phyloP scores from a whole-genome alignment of 2,329 filamentous ascomycete species.

The Aciculosporium take region DNA sequence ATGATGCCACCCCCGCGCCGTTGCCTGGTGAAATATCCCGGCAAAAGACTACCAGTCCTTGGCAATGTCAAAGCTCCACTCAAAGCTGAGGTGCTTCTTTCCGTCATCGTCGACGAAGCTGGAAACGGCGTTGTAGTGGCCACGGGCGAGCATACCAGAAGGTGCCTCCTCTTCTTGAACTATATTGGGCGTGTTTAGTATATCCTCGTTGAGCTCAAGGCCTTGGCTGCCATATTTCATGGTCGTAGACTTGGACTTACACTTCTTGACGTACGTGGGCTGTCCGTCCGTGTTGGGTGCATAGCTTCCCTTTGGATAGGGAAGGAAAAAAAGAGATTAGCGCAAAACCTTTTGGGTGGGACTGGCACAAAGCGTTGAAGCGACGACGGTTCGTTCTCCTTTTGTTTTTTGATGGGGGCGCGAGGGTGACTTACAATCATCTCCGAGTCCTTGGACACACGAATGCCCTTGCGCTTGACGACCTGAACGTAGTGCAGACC shows the following conservation, averaged over 20 bases:
- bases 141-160: slow-evolving; percentile 76
- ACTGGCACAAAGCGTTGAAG: neutral
- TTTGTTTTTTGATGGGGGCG: too few relatives aligned
- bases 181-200: slow-evolving; percentile 21
- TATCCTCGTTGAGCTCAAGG: neutral
- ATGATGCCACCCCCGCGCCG: neutral
- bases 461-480: slow-evolving; percentile 78
- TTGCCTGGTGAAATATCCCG: neutral
- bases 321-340: neutral
- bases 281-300: slow-evolving; percentile 84
- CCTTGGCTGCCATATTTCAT: neutral
- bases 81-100: slow-evolving; percentile 76
- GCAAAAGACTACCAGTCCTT: slow-evolving; percentile 67
- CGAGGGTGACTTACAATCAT: slow-evolving; percentile 92
- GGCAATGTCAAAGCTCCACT: slow-evolving; percentile 92
- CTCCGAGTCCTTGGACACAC: slow-evolving; percentile 84
- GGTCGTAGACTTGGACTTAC: slow-evolving; percentile 50
- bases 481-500: slow-evolving; percentile 93
- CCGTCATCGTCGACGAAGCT: slow-evolving; percentile 94
- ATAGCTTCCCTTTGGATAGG: slow-evolving; percentile 53
- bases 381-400: too few relatives aligned
- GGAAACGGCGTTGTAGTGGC: slow-evolving; percentile 78
- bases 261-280: slow-evolving; percentile 77
- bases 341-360: too few relatives aligned
- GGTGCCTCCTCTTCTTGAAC: slow-evolving; percentile 88